These are phyloP conservation scores for Didymella pomorum DNA, from an alignment of 2,329 filamentous ascomycete genomes.

Conservation along the genomic window DNA sequence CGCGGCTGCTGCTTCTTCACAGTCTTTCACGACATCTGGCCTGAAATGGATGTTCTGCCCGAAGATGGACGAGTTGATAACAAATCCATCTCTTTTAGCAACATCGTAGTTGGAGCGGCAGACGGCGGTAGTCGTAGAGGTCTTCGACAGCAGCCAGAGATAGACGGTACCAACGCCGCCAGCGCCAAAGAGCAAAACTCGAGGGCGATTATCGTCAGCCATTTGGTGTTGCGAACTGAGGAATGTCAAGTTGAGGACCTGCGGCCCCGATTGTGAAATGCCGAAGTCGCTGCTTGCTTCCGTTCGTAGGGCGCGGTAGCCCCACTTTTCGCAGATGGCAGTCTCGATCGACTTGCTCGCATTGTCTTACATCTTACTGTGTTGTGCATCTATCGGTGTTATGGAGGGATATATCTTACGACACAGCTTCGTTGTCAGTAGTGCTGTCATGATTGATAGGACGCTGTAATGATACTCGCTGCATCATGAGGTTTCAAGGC, in stretches of 20 bases:
- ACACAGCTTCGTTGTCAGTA: too few species aligned
- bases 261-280: too few species aligned
- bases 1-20: constrained; percentile 46
- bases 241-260: background rate
- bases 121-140: constrained; percentile 53
- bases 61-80: constrained; percentile 52
- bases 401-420: too few species aligned
- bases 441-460: too few species aligned
- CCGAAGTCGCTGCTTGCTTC: constrained; percentile 2
- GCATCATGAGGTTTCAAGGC: too few species aligned
- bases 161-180: constrained; percentile 56
- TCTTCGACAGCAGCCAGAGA: constrained; percentile 52
- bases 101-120: constrained; percentile 57
- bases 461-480: too few species aligned
- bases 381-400: too few species aligned
- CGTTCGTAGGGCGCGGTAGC: constrained; percentile 10
- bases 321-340: constrained; percentile 10
- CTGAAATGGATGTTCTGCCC: constrained; percentile 45
- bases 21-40: constrained; percentile 48
- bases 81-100: constrained; percentile 53
- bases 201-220: constrained; percentile 23
- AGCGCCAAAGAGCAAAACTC: constrained; percentile 53
- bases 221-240: constrained; percentile 7
- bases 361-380: too few species aligned
- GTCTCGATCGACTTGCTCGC: too few species aligned